Percentiles rank a stretch among this genome's conserved stretches.
phyloP scores from a whole-genome alignment of 352 stramenopile species.

The Globisporangium spiculum region DNA sequence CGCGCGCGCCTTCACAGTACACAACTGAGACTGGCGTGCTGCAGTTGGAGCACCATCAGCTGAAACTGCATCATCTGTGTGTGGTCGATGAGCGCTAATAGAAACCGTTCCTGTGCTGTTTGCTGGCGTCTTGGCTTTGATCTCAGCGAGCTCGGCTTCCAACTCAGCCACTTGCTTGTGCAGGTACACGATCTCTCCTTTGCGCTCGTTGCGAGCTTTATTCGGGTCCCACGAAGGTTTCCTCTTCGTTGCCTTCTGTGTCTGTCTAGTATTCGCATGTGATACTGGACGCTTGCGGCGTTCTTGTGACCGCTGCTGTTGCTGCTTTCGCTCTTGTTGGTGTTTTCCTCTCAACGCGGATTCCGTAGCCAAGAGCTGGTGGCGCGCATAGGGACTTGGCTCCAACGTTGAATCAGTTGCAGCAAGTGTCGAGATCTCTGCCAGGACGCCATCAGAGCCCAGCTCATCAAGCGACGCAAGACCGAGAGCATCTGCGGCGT shows the following conservation, averaged over 20 bases:
- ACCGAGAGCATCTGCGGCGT: background rate
- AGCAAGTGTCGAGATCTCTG: too few relatives aligned
- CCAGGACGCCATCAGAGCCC: background rate
- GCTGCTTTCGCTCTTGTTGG: background rate
- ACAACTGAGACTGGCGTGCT: background rate
- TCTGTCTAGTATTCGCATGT: too few relatives aligned
- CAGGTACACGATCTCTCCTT: slow-evolving; percentile 34
- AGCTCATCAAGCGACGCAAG: background rate
- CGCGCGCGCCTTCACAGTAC: background rate
- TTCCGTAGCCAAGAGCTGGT: background rate
- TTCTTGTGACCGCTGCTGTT: background rate
- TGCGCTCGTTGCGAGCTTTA: slow-evolving; percentile 25
- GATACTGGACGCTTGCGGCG: too few relatives aligned
- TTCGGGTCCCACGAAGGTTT: slow-evolving; percentile 8
- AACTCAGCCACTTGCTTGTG: slow-evolving; percentile 29
- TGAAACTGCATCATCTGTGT: background rate
- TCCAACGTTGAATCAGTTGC: too few relatives aligned
- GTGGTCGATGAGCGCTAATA: background rate
- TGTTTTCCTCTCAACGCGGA: background rate
- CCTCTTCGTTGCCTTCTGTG: background rate
- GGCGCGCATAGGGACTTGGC: too few relatives aligned
- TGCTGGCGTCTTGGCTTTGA: background rate
- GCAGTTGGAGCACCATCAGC: background rate
- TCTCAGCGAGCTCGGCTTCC: slow-evolving; percentile 23
- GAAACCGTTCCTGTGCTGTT: background rate